Percentiles rank a stretch among this genome's conserved stretches.
Conservation (phyloP, 768 basidiomycete species). For the Leucocoprinus sp. region DNA sequence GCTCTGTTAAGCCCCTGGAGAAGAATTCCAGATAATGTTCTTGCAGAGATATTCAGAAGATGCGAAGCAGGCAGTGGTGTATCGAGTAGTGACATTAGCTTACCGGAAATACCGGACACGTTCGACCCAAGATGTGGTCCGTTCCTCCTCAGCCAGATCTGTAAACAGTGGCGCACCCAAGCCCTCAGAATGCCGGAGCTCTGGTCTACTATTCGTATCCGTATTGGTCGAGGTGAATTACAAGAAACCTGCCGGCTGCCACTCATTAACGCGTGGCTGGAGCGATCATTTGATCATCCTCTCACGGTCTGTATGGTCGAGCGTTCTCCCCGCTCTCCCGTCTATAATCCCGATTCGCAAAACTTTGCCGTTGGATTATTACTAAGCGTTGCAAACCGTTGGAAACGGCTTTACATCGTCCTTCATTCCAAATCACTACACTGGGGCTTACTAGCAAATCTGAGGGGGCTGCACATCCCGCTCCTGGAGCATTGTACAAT, state of each 20-base stretch:
- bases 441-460: conserved; percentile 5
- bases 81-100: background rate
- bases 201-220: conserved; percentile 10
- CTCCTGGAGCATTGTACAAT: conserved; percentile 6
- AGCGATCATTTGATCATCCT: conserved; percentile 8
- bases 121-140: conserved; percentile 10
- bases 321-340: conserved; percentile 4
- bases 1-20: conserved; percentile 6
- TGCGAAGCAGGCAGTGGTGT: conserved; percentile 3
- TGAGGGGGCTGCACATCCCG: conserved; percentile 1
- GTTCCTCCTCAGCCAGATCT: conserved; percentile 11
- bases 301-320: conserved; percentile 9
- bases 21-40: conserved; percentile 3
- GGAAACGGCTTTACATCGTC: conserved; percentile 6
- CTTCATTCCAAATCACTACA: conserved; percentile 5
- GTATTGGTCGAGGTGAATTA: conserved; percentile 9
- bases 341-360: conserved; percentile 7
- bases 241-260: conserved; percentile 9
- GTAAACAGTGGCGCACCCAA: conserved; percentile 10
- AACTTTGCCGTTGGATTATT: conserved; percentile 8
- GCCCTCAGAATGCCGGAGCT: conserved; percentile 9
- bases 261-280: conserved; percentile 8
- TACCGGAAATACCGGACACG: conserved; percentile 10
- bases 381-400: conserved; percentile 1
- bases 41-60: conserved; percentile 6